These are phyloP conservation scores for Leccinum pachyderme DNA, from an alignment of 1,284 basidiomycete genomes.

Conservation along the genomic window DNA sequence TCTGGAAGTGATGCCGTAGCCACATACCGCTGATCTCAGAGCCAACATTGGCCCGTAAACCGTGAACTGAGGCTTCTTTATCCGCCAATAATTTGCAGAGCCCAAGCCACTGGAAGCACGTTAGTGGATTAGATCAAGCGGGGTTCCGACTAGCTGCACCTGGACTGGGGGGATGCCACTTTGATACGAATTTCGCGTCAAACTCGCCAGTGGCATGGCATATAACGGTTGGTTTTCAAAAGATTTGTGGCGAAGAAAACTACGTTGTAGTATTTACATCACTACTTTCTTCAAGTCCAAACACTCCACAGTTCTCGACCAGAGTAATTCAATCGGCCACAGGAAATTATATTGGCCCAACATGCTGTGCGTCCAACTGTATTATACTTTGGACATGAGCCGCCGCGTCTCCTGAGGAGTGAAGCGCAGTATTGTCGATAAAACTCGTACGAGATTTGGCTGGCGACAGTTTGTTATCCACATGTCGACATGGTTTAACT, in stretches of 20 bases:
- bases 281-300: neutral
- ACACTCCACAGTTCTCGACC: neutral
- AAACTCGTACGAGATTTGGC: conserved; percentile 86
- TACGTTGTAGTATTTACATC: neutral
- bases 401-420: conserved; percentile 91
- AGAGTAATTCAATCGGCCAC: neutral
- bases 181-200: conserved; percentile 71
- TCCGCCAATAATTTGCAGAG: conserved; percentile 59
- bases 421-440: conserved; percentile 89
- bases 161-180: conserved; percentile 60
- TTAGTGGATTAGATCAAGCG: conserved; percentile 6
- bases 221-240: conserved; percentile 1
- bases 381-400: conserved; percentile 71
- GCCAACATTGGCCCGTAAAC: conserved; percentile 30
- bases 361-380: neutral
- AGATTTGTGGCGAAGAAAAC: neutral
- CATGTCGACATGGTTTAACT: neutral
- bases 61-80: conserved; percentile 42
- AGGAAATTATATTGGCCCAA: neutral
- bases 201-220: conserved; percentile 60
- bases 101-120: conserved; percentile 53
- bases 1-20: neutral
- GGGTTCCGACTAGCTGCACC: conserved; percentile 27
- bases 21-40: conserved; percentile 49
- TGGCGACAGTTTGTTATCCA: conserved; percentile 31